A percentile compares a stretch with the other conserved stretches of the same genome.
These are phyloP conservation scores for Colletotrichum tofieldiae DNA, from an alignment of 2,329 filamentous ascomycete genomes.

Conservation along the genomic window DNA sequence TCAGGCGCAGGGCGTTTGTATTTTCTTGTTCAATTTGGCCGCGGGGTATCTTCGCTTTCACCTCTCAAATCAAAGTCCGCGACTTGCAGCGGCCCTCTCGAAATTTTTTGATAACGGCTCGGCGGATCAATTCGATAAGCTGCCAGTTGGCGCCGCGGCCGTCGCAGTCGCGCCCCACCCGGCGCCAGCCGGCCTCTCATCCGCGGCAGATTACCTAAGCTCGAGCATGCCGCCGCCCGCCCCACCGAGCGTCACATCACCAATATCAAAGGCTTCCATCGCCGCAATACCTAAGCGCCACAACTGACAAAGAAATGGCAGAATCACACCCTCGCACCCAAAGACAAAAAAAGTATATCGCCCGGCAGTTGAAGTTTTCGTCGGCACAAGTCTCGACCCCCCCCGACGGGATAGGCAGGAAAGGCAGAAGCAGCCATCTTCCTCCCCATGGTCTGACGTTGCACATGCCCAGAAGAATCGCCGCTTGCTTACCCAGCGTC, in stretches of 20 bases:
- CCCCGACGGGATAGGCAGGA: neutral
- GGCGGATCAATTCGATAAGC: constrained; percentile 35
- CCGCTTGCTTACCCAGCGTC: neutral
- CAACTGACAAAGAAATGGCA: neutral
- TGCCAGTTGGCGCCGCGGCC: neutral
- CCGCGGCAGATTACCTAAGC: neutral
- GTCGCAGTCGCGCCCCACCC: no score
- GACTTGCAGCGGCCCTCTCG: constrained; percentile 34
- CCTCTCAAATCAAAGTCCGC: neutral
- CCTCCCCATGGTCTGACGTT: neutral
- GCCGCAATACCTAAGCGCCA: neutral
- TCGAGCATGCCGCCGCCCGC: neutral
- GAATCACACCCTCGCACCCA: neutral
- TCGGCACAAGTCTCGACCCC: neutral
- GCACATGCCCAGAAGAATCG: neutral
- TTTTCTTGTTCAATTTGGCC: constrained; percentile 26
- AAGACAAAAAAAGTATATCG: neutral
- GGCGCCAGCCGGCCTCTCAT: neutral
- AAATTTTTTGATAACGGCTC: constrained; percentile 40
- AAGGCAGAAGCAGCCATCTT: neutral
- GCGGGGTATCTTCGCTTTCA: neutral
- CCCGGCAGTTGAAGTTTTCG: neutral
- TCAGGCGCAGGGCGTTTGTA: neutral
- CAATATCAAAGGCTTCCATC: neutral
- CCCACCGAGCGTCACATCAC: neutral